Conservation (phyloP, 306 rosid species). For the Begonia loranthoides region DNA sequence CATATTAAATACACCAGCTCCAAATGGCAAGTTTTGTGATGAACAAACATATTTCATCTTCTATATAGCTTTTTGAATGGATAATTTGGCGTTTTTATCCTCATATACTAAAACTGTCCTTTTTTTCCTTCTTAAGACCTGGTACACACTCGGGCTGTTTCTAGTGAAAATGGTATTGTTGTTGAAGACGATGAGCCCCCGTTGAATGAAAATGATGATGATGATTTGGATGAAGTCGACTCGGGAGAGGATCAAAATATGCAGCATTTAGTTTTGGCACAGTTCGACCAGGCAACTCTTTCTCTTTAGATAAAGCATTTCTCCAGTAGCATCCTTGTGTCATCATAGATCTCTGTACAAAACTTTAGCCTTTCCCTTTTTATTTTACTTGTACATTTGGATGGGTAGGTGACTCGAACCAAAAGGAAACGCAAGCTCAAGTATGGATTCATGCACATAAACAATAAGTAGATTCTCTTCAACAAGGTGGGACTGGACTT, state of each 20-base stretch:
- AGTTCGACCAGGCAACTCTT: slow-evolving; percentile 84
- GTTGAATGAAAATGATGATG: slow-evolving; percentile 88
- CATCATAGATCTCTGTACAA: no score
- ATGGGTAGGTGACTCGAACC: slow-evolving; percentile 89
- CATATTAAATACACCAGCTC: slow-evolving; percentile 86
- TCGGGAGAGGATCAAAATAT: slow-evolving; percentile 76
- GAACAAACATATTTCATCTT: no score
- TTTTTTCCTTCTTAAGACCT: slow-evolving; percentile 33
- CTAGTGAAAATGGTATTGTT: slow-evolving; percentile 26
- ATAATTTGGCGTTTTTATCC: neutral
- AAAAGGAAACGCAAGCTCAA: slow-evolving; percentile 96
- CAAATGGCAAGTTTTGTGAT: slow-evolving; percentile 41
- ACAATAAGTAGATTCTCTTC: slow-evolving; percentile 86
- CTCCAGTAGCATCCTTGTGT: no score
- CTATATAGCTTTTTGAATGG: no score
- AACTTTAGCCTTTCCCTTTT: slow-evolving; percentile 4
- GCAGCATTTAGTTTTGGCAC: slow-evolving; percentile 87
- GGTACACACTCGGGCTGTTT: slow-evolving; percentile 63
- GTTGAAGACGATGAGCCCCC: slow-evolving; percentile 86
- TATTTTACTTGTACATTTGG: slow-evolving; percentile 5
- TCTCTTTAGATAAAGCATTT: no score
- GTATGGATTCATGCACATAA: slow-evolving; percentile 96
- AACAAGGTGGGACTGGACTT: slow-evolving; percentile 66
- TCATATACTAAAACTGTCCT: neutral
- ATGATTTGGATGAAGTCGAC: slow-evolving; percentile 86